Evolutionary conservation across 2,329 filamentous ascomycete genomes (phyloP), one percentile per base, ranked within the genome.

Genomic region (Fonsecaea pugnacius): DNA sequence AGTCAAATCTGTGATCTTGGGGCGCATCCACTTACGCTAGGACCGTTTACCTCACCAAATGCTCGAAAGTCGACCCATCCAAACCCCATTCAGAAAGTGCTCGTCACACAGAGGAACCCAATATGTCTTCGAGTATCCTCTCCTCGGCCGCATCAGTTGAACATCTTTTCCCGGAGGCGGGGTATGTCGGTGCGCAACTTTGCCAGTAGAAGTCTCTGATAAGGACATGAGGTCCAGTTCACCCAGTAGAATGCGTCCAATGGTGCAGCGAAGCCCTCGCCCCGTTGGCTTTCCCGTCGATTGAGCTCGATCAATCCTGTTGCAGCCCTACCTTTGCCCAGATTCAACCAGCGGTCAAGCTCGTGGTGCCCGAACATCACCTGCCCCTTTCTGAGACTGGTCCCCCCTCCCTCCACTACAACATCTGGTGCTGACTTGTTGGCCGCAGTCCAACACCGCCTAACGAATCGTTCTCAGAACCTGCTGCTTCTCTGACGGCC

Each of bases 341-440:
- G 46, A n/a, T 53, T 24, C 58, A 57, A 60, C 55, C 58, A 55
- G 63, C 63, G 53, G 63, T 63, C 60, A 63, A 58, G 60, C 48
- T 54, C 24, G 40, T 10, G 54, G 57, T 32, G 38, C 60, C 30
- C 33, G 32, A 53, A 36, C 43, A 32, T 40, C 30, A 54, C 57
- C 43, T 52, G 33, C 18, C 50, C 32, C 52, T 32, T 43, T 38
- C 48, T 48, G 21, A 27, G 21, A 35, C 21, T 5, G 48, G 18
- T 10, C 48, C 9, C 52, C 53, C 52, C 36, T 35, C 27, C 27
- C 27, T 40, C 36, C 30, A 56, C 51, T 52, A 40, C 57, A 60
- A 50, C 57, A 48, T 60, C 43, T 21, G 18, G 18, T 54, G 52
- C 51, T 46, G 58, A 55, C 52, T 50, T 50, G 35, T 61, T 58